Percentiles rank a stretch among this genome's conserved stretches.
Evolutionary conservation across 2,329 filamentous ascomycete genomes (phyloP).

Genomic region (Diaporthe eres): DNA sequence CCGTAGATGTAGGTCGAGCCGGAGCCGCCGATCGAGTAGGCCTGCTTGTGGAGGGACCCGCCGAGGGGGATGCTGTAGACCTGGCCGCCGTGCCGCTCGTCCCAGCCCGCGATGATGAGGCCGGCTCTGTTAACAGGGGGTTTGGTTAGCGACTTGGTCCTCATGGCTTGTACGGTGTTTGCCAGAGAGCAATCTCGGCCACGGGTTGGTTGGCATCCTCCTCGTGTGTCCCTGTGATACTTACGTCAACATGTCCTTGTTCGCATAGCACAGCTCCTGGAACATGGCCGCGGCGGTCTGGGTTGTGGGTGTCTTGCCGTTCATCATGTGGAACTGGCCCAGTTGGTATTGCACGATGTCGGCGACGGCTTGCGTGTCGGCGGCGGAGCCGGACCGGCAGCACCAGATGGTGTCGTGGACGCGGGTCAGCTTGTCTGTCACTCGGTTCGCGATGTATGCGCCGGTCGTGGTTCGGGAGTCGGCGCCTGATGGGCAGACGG

Average conservation of each 20-base stretch:
- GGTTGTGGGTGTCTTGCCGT: conserved; percentile 91
- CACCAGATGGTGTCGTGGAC: conserved; percentile 99
- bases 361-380: conserved; percentile 97
- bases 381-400: conserved; percentile 96
- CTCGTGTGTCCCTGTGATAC: conserved; percentile 48
- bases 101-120: conserved; percentile 98
- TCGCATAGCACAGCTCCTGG: conserved; percentile 97
- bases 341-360: conserved; percentile 99
- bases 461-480: conserved; percentile 98
- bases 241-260: conserved; percentile 93
- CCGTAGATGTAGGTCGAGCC: conserved; percentile 99
- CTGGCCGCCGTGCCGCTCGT: conserved; percentile 93
- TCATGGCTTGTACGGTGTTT: too few species aligned
- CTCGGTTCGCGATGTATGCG: conserved; percentile 98
- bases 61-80: conserved; percentile 98
- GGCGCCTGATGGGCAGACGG: conserved; percentile 69
- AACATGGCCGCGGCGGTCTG: conserved; percentile 96
- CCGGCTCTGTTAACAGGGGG: conserved; percentile 76
- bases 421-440: conserved; percentile 98
- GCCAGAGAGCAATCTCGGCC: background rate
- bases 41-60: conserved; percentile 96
- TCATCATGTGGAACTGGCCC: conserved; percentile 90
- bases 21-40: conserved; percentile 95
- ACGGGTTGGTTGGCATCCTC: background rate
- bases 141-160: conserved; percentile 5